A percentile compares a stretch with the other conserved stretches of the same genome.
Evolutionary conservation across 139 green algal genomes (phyloP).

Genomic region (Limnomonas spitsbergensis): DNA sequence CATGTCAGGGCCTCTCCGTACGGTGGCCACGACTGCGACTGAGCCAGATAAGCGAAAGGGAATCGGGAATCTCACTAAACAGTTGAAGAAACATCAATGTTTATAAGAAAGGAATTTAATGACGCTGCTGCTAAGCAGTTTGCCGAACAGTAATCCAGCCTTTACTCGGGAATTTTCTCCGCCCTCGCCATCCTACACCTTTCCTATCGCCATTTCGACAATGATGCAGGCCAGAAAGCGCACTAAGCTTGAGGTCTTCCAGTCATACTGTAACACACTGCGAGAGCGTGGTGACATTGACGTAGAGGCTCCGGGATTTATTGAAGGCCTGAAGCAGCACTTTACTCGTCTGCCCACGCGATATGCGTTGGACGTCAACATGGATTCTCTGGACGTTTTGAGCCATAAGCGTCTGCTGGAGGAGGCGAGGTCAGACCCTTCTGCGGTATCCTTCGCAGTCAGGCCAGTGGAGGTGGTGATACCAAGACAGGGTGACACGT

Average conservation of each 20-base stretch:
- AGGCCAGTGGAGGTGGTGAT: constrained; percentile 74
- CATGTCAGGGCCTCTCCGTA: no score
- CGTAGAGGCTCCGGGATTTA: constrained; percentile 52
- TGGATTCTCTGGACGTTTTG: constrained; percentile 82
- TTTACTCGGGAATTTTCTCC: not conserved
- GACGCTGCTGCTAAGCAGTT: not conserved
- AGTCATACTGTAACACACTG: not conserved
- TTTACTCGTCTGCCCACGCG: constrained; percentile 79
- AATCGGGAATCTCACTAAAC: no score
- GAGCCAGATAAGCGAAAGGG: no score
- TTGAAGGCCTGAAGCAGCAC: constrained; percentile 70
- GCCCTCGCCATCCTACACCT: not conserved
- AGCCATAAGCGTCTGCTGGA: constrained; percentile 91
- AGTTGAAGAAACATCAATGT: no score
- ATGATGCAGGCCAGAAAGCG: not conserved
- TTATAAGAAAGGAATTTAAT: no score
- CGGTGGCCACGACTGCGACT: no score
- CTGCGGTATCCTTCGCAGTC: constrained; percentile 79
- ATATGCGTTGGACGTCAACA: constrained; percentile 90
- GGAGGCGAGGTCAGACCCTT: constrained; percentile 72
- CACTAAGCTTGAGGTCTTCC: not conserved
- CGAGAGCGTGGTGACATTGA: constrained; percentile 48
- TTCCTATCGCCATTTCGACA: not conserved
- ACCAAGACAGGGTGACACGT: not conserved
- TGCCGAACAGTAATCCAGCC: not conserved